A percentile compares a stretch with the other conserved stretches of the same genome.
These are phyloP conservation scores for Diddensiella transvaalensis DNA, from an alignment of 805 yeast species.

Conservation along the genomic window DNA sequence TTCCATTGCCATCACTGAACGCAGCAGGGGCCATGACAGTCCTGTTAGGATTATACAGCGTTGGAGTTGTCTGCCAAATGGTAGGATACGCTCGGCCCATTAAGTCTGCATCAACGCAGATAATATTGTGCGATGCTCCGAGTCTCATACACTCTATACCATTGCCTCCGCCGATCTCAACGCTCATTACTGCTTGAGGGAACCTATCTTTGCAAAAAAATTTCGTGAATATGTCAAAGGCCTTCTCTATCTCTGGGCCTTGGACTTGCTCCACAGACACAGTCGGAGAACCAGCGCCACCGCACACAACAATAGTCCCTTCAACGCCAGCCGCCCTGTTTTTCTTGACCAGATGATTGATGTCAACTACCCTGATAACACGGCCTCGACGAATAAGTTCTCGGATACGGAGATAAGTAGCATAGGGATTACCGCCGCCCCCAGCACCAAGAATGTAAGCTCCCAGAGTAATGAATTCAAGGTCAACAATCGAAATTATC, in stretches of 20 bases:
- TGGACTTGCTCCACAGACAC: constrained; percentile 42
- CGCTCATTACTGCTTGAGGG: constrained; percentile 17
- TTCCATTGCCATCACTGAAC: constrained; percentile 41
- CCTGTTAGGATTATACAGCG: constrained; percentile 4
- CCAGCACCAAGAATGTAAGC: constrained; percentile 49
- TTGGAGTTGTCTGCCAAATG: constrained; percentile 40
- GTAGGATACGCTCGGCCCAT: constrained; percentile 51
- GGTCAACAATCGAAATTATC: constrained; percentile 40
- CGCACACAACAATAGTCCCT: constrained; percentile 33
- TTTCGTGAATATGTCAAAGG: constrained; percentile 33
- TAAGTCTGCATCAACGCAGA: constrained; percentile 37
- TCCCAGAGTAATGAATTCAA: constrained; percentile 43
- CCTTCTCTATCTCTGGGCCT: constrained; percentile 41
- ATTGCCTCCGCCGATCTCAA: constrained; percentile 34
- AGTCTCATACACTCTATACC: constrained; percentile 24
- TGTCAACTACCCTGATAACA: constrained; percentile 35
- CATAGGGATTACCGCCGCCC: constrained; percentile 50
- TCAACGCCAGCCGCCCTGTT: constrained; percentile 21
- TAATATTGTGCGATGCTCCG: constrained; percentile 8
- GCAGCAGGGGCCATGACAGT: constrained; percentile 14
- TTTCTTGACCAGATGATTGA: constrained; percentile 30
- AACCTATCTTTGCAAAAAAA: constrained; percentile 24
- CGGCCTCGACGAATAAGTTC: constrained; percentile 37
- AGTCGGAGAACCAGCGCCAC: constrained; percentile 47
- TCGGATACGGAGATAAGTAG: constrained; percentile 34